Evolutionary conservation across 2,329 filamentous ascomycete genomes (phyloP), one percentile per base, ranked within the genome.

Genomic region (Arthrobotrys entomopaga): DNA sequence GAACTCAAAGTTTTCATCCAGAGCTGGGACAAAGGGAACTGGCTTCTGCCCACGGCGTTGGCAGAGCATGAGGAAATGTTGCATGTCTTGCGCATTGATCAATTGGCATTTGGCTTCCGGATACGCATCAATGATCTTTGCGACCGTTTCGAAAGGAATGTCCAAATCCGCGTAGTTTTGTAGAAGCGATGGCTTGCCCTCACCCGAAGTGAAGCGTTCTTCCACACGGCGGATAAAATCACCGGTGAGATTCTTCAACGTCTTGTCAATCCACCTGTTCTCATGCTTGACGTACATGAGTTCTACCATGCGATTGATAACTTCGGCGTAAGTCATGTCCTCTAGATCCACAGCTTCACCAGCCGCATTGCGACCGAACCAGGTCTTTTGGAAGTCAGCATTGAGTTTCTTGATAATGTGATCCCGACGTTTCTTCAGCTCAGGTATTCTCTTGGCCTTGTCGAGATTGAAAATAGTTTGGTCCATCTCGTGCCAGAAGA

Each of bases 211-310:
- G 84, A 99, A 97, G 65, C 96, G 93, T 83, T 98, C 95, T 83
- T 99, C 96, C 19, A 99, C 87, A 80, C 96, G 93, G 80, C 94
- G 93, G 78, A 99, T 96, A 82, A 97, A 98, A 82, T 98, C 94
- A 53, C 91, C 94, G 5, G 93, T 95, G 60, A 99, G 87, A 78
- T 87, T 90, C 77, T 88, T 88, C 79, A 93, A 91, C 1, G 93
- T 93, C 43, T 87, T 86, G 80, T 97, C 93, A 74, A 97, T 97
- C 93, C 93, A 97, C 76, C 93, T 88, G 78, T 88, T 87, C 83
- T 96, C 90, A 81, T 96, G 92, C 84, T 92, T 92, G 80, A 97
- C 90, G 79, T 93, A 97, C 83, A 96, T 91, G 67, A 97, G 87
- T 77, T 95, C 91, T 3, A 96, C 90, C 87, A 97, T 89, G 70